Conservation (phyloP, 768 basidiomycete genomes). For the Suillus luteus region DNA sequence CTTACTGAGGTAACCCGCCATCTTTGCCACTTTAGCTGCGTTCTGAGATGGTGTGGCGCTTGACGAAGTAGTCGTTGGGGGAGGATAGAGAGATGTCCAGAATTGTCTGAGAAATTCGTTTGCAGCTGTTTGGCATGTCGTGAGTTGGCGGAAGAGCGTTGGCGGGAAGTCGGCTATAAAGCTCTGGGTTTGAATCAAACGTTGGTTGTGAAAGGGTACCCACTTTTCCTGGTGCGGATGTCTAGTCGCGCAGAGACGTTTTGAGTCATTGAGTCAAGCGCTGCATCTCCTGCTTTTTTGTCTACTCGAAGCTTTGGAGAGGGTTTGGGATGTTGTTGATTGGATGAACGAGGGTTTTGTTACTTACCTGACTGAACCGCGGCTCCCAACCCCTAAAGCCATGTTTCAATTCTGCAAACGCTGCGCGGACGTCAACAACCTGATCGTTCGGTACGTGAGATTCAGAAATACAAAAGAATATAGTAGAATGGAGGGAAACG, state of each 20-base stretch:
- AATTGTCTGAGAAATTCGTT: conserved; percentile 97
- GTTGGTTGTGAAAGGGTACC: conserved; percentile 19
- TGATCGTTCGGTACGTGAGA: conserved; percentile 20
- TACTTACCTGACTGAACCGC: conserved; percentile 54
- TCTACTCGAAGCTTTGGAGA: conserved; percentile 63
- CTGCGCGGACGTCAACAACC: conserved; percentile 48
- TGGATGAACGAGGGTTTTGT: not conserved
- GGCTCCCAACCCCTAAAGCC: conserved; percentile 59
- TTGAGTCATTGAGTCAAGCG: conserved; percentile 73
- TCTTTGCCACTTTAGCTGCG: conserved; percentile 78
- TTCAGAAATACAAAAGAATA: not conserved
- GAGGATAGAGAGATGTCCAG: conserved; percentile 87
- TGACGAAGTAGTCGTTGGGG: conserved; percentile 51
- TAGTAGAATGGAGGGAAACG: conserved; percentile 15
- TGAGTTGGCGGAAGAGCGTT: conserved; percentile 77
- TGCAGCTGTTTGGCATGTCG: conserved; percentile 87
- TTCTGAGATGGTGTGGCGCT: conserved; percentile 66
- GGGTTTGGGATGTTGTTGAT: not conserved
- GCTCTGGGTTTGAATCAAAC: not conserved
- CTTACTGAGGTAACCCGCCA: conserved; percentile 79
- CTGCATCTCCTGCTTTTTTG: conserved; percentile 65
- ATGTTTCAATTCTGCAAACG: conserved; percentile 48
- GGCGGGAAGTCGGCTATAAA: conserved; percentile 76
- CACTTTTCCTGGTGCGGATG: conserved; percentile 65
- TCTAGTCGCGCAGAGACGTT: conserved; percentile 76